A percentile compares a stretch with the other conserved stretches of the same genome.
These are phyloP conservation scores for Aspergillus haitiensis DNA, from an alignment of 495 filamentous ascomycete species.

Conservation along the genomic window DNA sequence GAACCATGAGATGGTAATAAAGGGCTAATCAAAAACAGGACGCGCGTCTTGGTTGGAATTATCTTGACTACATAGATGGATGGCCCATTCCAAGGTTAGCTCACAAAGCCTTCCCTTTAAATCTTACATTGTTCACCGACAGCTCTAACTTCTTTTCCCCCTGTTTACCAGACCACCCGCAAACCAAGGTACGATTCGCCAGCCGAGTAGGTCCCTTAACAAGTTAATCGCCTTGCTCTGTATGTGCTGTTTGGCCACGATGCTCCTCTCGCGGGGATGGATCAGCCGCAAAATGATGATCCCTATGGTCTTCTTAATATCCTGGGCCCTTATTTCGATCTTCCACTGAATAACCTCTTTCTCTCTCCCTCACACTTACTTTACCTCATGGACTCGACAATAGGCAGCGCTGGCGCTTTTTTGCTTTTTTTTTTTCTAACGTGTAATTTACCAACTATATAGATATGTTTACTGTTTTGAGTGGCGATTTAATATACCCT, in stretches of 20 bases:
- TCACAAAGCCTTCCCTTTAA: background rate
- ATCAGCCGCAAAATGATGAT: conserved; percentile 11
- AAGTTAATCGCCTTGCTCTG: conserved; percentile 16
- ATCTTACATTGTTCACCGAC: background rate
- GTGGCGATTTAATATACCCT: too few relatives aligned
- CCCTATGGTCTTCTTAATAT: conserved; percentile 8
- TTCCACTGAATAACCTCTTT: conserved; percentile 6
- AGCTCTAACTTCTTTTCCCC: background rate
- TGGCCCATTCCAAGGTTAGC: conserved; percentile 42
- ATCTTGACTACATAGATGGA: conserved; percentile 43
- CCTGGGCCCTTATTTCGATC: conserved; percentile 1
- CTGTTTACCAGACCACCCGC: conserved; percentile 8
- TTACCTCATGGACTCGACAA: conserved; percentile 1
- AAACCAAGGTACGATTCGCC: conserved; percentile 6
- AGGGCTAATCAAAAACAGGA: conserved; percentile 28
- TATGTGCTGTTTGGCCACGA: conserved; percentile 23
- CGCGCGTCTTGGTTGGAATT: conserved; percentile 48
- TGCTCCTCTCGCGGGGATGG: conserved; percentile 1
- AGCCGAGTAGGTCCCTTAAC: conserved; percentile 8
- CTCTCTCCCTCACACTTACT: conserved; percentile 10
- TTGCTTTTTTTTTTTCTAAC: background rate
- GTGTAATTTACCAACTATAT: too few relatives aligned
- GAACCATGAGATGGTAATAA: background rate
- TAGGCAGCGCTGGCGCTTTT: background rate
- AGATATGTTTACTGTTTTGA: too few relatives aligned